Base-by-base conservation (phyloP, 208 protist genomes). In the Spongospora subterranea region DNA sequence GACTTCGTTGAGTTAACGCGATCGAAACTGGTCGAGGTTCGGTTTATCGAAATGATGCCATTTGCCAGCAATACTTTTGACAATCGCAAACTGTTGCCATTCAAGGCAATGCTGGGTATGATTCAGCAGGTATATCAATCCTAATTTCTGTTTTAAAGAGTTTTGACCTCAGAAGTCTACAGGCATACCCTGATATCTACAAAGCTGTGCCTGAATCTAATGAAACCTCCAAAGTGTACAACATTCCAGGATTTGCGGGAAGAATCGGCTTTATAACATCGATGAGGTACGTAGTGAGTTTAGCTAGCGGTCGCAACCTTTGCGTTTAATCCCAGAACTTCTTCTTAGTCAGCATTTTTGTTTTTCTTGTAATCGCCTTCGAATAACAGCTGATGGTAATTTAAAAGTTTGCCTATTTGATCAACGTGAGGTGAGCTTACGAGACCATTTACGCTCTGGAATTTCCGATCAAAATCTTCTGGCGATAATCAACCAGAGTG, bases 31-130 rank as follows among this genome's bases (percentile, higher is more conserved):
- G 76, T 96, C 29, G 95, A 96, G 45, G 91, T 96, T 43, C 94
- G 95, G 40, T 96, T 96, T 90, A 96, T 96, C 45, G 95, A 96
- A 88, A 96, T 95, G 92, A 96, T 96, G 95, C 95, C 95, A 41
- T 96, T 96, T 88, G 94, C 93, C 64, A 94, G 92, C 40, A 96
- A 96, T 88, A 1, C 76, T 6, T 96, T 95, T 94, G 93, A 91
- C 77, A 60, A 94, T 39, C 71, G 94, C 11, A 94, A 94, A 45
- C 88, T 96, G 46, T 77, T 96, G 0, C 88, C 94, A 0, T 95
- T 93, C 77, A 41, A 40, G 1, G 93, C 94, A 35, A 94, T 96
- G 92, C 60, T 96, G 11, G 90, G 91, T 0, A 92, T 40, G 13
- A 94, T 96, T 41, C 39, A 71, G 38, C 41, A 45, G 11, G n/a